Percentiles rank a stretch among this genome's conserved stretches.
phyloP scores from a whole-genome alignment of 805 yeast genomes.

The Lipomyces oligophaga region DNA sequence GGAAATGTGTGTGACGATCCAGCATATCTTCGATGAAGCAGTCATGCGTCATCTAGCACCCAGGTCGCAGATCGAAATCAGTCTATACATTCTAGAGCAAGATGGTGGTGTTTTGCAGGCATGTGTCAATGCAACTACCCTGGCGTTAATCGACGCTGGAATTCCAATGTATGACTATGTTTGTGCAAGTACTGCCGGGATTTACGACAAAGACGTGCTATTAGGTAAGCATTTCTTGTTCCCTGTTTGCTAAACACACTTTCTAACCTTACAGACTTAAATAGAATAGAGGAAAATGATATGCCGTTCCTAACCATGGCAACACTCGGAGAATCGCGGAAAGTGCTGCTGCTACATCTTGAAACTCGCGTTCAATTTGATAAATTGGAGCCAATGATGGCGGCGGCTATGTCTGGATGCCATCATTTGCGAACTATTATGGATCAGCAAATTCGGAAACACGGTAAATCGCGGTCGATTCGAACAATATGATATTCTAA shows the following conservation, averaged over 20 bases:
- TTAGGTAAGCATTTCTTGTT: conserved; percentile 36
- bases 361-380: conserved; percentile 87
- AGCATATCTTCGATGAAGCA: conserved; percentile 47
- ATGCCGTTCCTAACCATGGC: conserved; percentile 79
- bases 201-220: conserved; percentile 71
- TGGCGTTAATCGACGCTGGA: conserved; percentile 93
- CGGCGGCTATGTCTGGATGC: conserved; percentile 82
- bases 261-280: conserved; percentile 50
- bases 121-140: conserved; percentile 77
- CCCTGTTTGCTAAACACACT: not conserved
- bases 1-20: conserved; percentile 37
- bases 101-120: conserved; percentile 86
- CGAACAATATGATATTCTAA: too few species aligned
- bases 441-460: conserved; percentile 78
- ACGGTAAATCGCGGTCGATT: conserved; percentile 65
- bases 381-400: conserved; percentile 66
- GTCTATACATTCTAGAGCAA: conserved; percentile 73
- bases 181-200: conserved; percentile 73
- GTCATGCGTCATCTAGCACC: conserved; percentile 73
- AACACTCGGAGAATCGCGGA: conserved; percentile 75
- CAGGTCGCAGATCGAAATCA: conserved; percentile 72
- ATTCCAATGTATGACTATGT: conserved; percentile 90
- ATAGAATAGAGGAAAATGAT: conserved; percentile 76
- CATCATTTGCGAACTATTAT: conserved; percentile 75
- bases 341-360: conserved; percentile 66